Evolutionary conservation across 2,329 filamentous ascomycete species (phyloP).

Genomic region (Arthrinium puccinioides): DNA sequence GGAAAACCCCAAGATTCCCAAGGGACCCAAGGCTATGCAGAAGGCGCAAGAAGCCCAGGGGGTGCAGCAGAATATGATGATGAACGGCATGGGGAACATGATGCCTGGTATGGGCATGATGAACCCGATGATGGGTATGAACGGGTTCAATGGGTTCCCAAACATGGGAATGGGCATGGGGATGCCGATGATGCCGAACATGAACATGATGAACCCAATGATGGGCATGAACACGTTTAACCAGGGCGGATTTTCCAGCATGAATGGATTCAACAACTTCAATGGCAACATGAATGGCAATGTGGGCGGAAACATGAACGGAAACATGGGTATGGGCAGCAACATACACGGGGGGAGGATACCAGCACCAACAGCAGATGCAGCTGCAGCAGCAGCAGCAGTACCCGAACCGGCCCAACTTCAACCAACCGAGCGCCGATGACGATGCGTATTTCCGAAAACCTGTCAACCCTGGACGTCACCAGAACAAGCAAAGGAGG

Average conservation of each 20-base stretch:
- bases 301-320: constrained; percentile 27
- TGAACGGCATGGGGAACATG: constrained; percentile 37
- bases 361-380: constrained; percentile 15
- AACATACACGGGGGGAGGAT: constrained; percentile 20
- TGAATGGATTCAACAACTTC: constrained; percentile 13
- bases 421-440: constrained; percentile 54
- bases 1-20: constrained; percentile 58
- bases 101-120: constrained; percentile 32
- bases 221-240: constrained; percentile 30
- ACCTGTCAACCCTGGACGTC: constrained; percentile 88
- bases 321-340: constrained; percentile 20
- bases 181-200: constrained; percentile 26
- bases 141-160: constrained; percentile 25
- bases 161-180: constrained; percentile 27
- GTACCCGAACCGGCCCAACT: constrained; percentile 24
- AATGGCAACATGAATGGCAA: constrained; percentile 25
- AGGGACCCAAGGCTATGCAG: constrained; percentile 59
- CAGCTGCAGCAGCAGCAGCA: constrained; percentile 18
- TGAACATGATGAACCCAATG: constrained; percentile 29
- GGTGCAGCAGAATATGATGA: constrained; percentile 37
- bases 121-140: constrained; percentile 32
- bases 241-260: constrained; percentile 14
- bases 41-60: constrained; percentile 40
- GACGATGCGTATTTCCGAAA: constrained; percentile 93
- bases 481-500: constrained; percentile 72